Percentiles rank a stretch among this genome's conserved stretches.
These are phyloP conservation scores for Solanum stenotomum DNA, from an alignment of 257 asterid species.

Conservation along the genomic window DNA sequence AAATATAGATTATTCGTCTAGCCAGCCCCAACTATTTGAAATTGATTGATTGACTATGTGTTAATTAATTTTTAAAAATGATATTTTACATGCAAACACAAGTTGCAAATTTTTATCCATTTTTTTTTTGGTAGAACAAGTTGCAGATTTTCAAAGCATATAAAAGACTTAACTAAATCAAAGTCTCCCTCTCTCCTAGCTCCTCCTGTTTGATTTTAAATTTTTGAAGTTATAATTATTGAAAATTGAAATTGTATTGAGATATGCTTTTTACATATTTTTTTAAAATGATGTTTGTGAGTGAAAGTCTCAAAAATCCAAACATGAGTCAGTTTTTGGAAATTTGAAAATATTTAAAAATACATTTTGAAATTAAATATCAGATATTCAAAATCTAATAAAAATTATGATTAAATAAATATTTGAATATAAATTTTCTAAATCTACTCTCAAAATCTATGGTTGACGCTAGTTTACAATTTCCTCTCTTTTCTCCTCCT, in stretches of 20 bases:
- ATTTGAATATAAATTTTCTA: not conserved
- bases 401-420: not conserved
- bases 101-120: not conserved
- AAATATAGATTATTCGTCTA: too few relatives aligned
- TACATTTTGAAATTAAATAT: too few relatives aligned
- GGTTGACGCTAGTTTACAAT: not conserved
- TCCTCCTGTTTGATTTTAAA: not conserved
- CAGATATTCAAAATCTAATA: too few relatives aligned
- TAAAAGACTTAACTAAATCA: not conserved
- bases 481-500: not conserved
- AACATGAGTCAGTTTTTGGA: not conserved
- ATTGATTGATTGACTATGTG: not conserved
- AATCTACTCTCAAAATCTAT: not conserved
- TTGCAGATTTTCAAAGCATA: not conserved
- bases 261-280: too few relatives aligned
- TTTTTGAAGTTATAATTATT: not conserved
- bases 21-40: not conserved
- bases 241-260: not conserved
- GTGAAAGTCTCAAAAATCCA: not conserved
- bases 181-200: not conserved
- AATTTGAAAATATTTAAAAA: not conserved
- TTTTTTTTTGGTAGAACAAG: not conserved
- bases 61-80: not conserved
- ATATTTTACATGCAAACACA: not conserved
- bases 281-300: not conserved